phyloP scores from a whole-genome alignment of 1,284 basidiomycete genomes.

The Chalciporus sp. region DNA sequence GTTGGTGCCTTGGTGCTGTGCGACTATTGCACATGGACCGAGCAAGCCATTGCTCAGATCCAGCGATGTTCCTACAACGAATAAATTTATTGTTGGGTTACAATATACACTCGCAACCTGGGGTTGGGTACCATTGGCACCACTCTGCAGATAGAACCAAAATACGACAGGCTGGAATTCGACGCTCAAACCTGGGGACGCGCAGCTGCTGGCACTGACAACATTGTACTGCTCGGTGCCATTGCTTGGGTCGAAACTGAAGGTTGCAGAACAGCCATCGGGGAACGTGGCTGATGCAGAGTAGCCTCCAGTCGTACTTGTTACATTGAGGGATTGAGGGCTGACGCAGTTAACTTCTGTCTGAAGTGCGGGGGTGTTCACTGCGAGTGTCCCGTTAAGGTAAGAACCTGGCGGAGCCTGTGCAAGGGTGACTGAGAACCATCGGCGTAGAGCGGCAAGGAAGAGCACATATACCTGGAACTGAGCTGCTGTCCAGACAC shows the following conservation, averaged over 20 bases:
- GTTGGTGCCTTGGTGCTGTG: conserved; percentile 39
- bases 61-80: conserved; percentile 45
- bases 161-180: conserved; percentile 61
- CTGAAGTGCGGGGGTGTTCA: conserved; percentile 56
- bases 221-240: conserved; percentile 52
- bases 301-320: conserved; percentile 29
- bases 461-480: conserved; percentile 43
- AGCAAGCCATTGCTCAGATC: conserved; percentile 47
- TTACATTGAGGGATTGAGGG: conserved; percentile 36
- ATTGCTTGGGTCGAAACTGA: conserved; percentile 42
- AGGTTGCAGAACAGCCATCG: conserved; percentile 43
- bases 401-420: conserved; percentile 40
- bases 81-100: conserved; percentile 47
- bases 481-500: conserved; percentile 51
- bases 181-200: conserved; percentile 34
- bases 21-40: conserved; percentile 36
- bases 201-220: conserved; percentile 41
- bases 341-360: conserved; percentile 49
- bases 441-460: neutral
- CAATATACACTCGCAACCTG: conserved; percentile 59
- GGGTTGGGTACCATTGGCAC: conserved; percentile 27
- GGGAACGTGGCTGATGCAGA: conserved; percentile 44
- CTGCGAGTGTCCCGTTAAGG: conserved; percentile 53
- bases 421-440: neutral
- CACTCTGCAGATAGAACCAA: conserved; percentile 51